These are phyloP conservation scores for Talaromyces ruber DNA, from an alignment of 495 filamentous ascomycete genomes.

Conservation along the genomic window DNA sequence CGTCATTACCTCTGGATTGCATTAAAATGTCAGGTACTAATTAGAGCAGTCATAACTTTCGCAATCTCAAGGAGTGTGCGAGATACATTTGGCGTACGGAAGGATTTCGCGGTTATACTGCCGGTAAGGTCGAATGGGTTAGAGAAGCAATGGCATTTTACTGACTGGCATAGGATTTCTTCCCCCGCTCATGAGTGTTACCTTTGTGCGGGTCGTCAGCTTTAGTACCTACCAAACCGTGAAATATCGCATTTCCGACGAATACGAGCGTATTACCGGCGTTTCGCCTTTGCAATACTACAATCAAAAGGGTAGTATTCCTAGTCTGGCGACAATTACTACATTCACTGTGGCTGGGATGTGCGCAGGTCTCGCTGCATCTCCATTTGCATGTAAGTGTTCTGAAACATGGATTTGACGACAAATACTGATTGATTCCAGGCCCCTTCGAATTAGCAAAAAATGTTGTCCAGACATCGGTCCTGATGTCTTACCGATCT, in stretches of 20 bases:
- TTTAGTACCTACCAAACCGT: conserved; percentile 86
- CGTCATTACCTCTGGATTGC: conserved; percentile 8
- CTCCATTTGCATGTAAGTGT: conserved; percentile 74
- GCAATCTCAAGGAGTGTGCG: conserved; percentile 30
- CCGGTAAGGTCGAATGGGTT: conserved; percentile 22
- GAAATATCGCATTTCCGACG: conserved; percentile 62
- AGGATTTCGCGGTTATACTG: conserved; percentile 38
- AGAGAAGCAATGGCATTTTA: too few species aligned
- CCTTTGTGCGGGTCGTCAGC: conserved; percentile 81
- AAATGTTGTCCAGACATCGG: conserved; percentile 80
- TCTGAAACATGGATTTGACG: conserved; percentile 1
- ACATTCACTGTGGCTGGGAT: conserved; percentile 75
- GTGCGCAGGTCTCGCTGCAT: conserved; percentile 69
- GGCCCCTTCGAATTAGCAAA: conserved; percentile 94
- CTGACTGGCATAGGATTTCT: conserved; percentile 47
- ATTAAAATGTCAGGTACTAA: neutral
- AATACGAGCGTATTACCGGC: conserved; percentile 45
- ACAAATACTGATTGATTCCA: conserved; percentile 18
- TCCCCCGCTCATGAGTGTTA: conserved; percentile 79
- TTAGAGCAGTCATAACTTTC: conserved; percentile 30
- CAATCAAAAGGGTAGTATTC: conserved; percentile 59
- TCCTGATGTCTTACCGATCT: conserved; percentile 66
- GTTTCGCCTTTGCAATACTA: conserved; percentile 63
- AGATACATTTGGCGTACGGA: conserved; percentile 38
- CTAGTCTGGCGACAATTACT: conserved; percentile 57